These are phyloP conservation scores for Cystobasidium pallidum DNA, from an alignment of 1,284 basidiomycete genomes.

Conservation along the genomic window DNA sequence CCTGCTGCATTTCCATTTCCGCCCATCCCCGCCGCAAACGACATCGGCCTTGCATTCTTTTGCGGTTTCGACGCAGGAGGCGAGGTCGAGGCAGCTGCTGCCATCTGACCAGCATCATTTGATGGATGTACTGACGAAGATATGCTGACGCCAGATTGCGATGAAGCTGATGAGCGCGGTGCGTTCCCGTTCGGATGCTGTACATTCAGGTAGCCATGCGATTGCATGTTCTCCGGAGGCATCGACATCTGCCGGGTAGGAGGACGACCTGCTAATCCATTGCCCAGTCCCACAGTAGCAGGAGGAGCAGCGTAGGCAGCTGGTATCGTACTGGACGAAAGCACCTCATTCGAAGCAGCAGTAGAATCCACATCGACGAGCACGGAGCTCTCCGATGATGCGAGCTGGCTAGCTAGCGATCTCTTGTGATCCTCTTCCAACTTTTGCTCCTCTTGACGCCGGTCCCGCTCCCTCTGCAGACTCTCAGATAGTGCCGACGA, in stretches of 20 bases:
- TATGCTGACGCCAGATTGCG: slow-evolving; percentile 4
- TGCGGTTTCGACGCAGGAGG: not conserved
- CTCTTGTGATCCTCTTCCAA: slow-evolving; percentile 4
- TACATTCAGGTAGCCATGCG: not conserved
- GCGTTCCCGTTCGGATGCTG: slow-evolving; percentile 5
- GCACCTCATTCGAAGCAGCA: not conserved
- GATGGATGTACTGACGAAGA: not conserved
- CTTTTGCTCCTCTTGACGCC: not conserved
- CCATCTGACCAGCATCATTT: too few relatives aligned
- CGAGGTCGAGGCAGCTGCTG: not conserved
- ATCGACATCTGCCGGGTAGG: slow-evolving; percentile 31
- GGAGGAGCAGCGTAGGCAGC: slow-evolving; percentile 7
- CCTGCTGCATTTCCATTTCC: not conserved
- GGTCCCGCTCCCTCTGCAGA: slow-evolving; percentile 4
- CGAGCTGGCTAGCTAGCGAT: not conserved
- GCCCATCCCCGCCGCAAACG: slow-evolving; percentile 4
- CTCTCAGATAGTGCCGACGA: slow-evolving; percentile 10
- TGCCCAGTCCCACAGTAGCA: slow-evolving; percentile 4
- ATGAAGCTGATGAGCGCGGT: slow-evolving; percentile 9
- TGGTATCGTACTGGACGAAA: not conserved
- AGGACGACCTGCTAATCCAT: slow-evolving; percentile 21
- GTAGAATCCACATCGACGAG: not conserved
- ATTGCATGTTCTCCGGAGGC: slow-evolving; percentile 7
- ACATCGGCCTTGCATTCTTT: slow-evolving; percentile 18
- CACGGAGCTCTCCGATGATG: not conserved